Base-by-base conservation (phyloP, 2,329 filamentous ascomycete genomes). In the Leptographium flavum region DNA sequence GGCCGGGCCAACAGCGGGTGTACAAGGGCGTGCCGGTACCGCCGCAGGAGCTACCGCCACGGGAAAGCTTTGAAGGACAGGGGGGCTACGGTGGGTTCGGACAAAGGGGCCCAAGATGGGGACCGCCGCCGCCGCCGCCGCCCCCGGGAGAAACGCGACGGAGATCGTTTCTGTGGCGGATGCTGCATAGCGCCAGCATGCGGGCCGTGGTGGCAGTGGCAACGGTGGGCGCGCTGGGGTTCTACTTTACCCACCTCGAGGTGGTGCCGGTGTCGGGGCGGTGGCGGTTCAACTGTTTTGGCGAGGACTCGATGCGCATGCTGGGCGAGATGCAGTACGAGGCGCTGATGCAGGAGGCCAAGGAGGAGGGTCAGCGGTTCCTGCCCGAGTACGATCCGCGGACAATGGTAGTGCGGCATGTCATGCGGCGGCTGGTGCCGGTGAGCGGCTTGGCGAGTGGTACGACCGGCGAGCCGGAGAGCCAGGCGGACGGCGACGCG, bases 211-310 rank as follows among this genome's bases (percentile, higher is more conserved):
- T 69, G 15, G 51, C 64, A 1, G 49, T 64, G 14, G 64, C 65
- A 25, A 58, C 66, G 15, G 54, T 60, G n/a, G 66, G 62, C 37
- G 73, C 70, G 4, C 55, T 68, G 2, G 56, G 57, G 9, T 78
- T 87, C 57, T 87, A 87, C 64, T 66, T 78, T 45, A 69, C 64
- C 56, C 81, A 87, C 57, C 65, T 84, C 36, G 80, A 90, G 59
- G 73, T 72, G 28, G 83, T 88, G 14, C 83, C 83, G 2, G 72
- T 87, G 7, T 82, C 78, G 5, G 80, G 81, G 0, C 74, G 85
- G 9, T 68, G 69, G 54, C 73, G 84, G 31, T 90, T 90, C 71
- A 88, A 87, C 59, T 74, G 77, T 57, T 73, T 79, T 49, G 66
- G 65, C 31, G 65, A 76, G 7, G 66, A 67, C 21, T 59, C 67